Base-by-base conservation (phyloP, 2,329 filamentous ascomycete genomes). In the Pseudohalonectria lignicola region DNA sequence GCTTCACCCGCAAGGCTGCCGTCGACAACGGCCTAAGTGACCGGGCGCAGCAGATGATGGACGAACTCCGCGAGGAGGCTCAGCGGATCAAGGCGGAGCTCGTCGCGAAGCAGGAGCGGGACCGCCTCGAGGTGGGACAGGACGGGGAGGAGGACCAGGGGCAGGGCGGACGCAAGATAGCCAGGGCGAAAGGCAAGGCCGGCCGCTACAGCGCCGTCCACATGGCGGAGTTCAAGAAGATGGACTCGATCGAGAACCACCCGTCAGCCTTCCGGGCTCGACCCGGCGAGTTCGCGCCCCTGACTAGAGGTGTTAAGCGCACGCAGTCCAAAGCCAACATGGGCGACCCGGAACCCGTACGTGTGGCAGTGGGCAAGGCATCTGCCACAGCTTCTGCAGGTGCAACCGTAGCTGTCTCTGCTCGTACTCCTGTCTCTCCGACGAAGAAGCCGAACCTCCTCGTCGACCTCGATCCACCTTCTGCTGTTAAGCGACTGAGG, bases 181-280 rank as follows among this genome's bases (percentile, higher is more conserved):
- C 83, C 6, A 76, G 77, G 47, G 77, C 88, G 11, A 93, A 81
- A 62, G 79, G 85, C 48, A 88, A 81, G 55, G 72, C 76, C 36
- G 67, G 79, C 35, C 80, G 90, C 33, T 96, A 81, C 62, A 94
- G 86, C 54, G 81, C 86, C 45, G 79, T 76, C 28, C 90, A 96
- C 56, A 82, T 85, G 74, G 78, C 80, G 36, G 76, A 90, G 52
- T 95, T 96, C 64, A 86, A 86, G 62, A 96, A 94, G 67, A 95
- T 96, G 90, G 87, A 94, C 55, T 95, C 88, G 2, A 95, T 96
- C 53, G 85, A 78, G 31, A 80, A 80, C 44, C 88, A 95, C 55
- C 71, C 86, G 8, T 94, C 88, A 10, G 75, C 81, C 13, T 92
- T 80, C 63, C 72, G 85, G 44, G 71, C 71, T 17, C 67, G 74